Conservation (phyloP, 1,284 basidiomycete genomes). For the Meira miltonrushii region DNA sequence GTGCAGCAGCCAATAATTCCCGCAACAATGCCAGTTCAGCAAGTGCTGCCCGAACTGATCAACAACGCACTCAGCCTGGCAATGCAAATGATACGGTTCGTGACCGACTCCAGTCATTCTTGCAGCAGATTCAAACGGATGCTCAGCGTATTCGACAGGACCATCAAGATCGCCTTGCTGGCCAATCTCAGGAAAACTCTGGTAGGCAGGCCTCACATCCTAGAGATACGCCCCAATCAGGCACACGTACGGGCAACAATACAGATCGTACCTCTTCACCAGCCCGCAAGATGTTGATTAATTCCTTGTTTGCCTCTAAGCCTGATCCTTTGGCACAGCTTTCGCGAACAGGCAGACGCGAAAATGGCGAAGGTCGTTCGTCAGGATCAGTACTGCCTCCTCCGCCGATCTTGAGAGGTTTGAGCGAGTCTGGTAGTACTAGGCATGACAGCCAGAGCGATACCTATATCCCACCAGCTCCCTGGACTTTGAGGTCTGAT, state of each 20-base stretch:
- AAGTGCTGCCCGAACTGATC: constrained; percentile 7
- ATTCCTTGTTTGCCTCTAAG: not conserved
- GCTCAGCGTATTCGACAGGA: constrained; percentile 29
- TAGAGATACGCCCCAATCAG: not conserved
- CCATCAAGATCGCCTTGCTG: too few species aligned
- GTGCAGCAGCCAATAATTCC: not conserved
- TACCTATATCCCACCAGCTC: constrained; percentile 28
- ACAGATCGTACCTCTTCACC: not conserved
- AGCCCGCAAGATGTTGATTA: not conserved
- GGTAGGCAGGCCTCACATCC: too few species aligned
- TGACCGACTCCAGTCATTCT: constrained; percentile 22
- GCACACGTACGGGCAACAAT: not conserved
- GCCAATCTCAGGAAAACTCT: not conserved
- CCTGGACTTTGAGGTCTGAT: constrained; percentile 19
- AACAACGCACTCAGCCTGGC: not conserved
- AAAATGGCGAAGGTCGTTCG: too few species aligned
- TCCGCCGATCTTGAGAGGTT: too few species aligned
- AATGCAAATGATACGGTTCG: constrained; percentile 6
- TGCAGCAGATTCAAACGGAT: constrained; percentile 25
- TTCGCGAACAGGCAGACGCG: too few species aligned
- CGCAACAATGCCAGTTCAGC: constrained; percentile 15
- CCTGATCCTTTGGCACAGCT: too few species aligned
- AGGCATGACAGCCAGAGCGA: not conserved
- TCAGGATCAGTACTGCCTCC: too few species aligned
- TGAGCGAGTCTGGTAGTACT: not conserved